Conservation (phyloP, 2,329 filamentous ascomycete species). For the Curvularia verruculosa region DNA sequence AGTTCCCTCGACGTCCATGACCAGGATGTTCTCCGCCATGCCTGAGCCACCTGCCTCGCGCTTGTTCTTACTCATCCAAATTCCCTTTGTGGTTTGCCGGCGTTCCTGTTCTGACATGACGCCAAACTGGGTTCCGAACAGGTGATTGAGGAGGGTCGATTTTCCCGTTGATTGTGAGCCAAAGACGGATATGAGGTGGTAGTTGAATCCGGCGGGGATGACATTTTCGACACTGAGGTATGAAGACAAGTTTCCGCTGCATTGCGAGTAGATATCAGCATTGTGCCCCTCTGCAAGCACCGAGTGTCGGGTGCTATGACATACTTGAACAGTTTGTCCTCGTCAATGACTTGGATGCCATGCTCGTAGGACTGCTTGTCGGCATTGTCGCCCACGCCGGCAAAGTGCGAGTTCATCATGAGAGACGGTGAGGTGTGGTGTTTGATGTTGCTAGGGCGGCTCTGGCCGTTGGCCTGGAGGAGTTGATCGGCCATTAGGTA, state of each 20-base stretch:
- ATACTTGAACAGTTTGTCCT: slow-evolving; percentile 96
- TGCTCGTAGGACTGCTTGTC: slow-evolving; percentile 77
- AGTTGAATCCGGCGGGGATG: slow-evolving; percentile 93
- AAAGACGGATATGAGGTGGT: slow-evolving; percentile 98
- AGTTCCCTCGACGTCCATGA: slow-evolving; percentile 99
- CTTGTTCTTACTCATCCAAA: slow-evolving; percentile 99
- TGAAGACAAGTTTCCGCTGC: slow-evolving; percentile 74
- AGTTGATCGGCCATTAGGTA: slow-evolving; percentile 40
- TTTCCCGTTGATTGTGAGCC: slow-evolving; percentile 98
- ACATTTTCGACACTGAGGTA: slow-evolving; percentile 83
- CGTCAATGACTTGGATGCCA: slow-evolving; percentile 96
- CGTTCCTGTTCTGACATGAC: slow-evolving; percentile 97
- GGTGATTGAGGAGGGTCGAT: slow-evolving; percentile 92
- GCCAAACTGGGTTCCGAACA: slow-evolving; percentile 94
- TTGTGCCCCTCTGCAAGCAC: neutral
- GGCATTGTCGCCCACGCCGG: slow-evolving; percentile 69
- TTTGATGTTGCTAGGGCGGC: slow-evolving; percentile 44
- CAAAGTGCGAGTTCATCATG: slow-evolving; percentile 81
- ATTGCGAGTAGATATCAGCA: slow-evolving; percentile 30
- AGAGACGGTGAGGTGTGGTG: slow-evolving; percentile 53
- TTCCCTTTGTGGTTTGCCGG: slow-evolving; percentile 97
- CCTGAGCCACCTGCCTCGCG: slow-evolving; percentile 55
- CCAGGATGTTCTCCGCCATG: slow-evolving; percentile 97
- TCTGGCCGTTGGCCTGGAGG: slow-evolving; percentile 46
- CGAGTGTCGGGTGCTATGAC: slow-evolving; percentile 38